These are phyloP conservation scores for Ochromonas danica DNA, from an alignment of 108 stramenopile species.

Conservation along the genomic window DNA sequence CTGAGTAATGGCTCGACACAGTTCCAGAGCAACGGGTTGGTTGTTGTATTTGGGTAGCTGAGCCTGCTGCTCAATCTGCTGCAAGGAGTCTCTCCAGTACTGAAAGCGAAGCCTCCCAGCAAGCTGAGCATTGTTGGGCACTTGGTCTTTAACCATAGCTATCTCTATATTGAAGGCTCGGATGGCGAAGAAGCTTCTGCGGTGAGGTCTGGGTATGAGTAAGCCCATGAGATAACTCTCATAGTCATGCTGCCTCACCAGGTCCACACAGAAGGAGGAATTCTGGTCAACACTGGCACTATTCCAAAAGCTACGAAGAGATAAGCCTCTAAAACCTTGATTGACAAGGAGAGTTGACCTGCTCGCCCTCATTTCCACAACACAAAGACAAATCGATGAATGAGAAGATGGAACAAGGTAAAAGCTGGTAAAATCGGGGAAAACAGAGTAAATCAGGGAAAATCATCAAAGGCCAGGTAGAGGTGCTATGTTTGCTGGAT, in stretches of 20 bases:
- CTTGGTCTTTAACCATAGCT: neutral
- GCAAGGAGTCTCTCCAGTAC: neutral
- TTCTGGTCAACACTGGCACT: no score
- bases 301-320: no score
- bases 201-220: neutral
- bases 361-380: no score
- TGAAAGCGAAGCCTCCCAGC: constrained; percentile 3
- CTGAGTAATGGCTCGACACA: neutral
- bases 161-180: constrained; percentile 12
- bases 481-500: no score
- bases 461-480: no score
- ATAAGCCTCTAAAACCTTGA: no score
- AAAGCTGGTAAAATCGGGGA: no score
- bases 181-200: neutral
- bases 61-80: neutral
- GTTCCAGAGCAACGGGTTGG: constrained; percentile 1
- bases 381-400: no score
- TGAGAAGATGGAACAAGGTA: no score
- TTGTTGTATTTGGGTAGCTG: neutral
- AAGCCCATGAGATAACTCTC: neutral
- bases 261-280: neutral
- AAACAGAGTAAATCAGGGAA: no score
- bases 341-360: no score
- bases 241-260: neutral
- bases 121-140: neutral